Evolutionary conservation across 768 basidiomycete species (phyloP), one percentile per base, ranked within the genome.

Genomic region (Pulveroboletus sp.): DNA sequence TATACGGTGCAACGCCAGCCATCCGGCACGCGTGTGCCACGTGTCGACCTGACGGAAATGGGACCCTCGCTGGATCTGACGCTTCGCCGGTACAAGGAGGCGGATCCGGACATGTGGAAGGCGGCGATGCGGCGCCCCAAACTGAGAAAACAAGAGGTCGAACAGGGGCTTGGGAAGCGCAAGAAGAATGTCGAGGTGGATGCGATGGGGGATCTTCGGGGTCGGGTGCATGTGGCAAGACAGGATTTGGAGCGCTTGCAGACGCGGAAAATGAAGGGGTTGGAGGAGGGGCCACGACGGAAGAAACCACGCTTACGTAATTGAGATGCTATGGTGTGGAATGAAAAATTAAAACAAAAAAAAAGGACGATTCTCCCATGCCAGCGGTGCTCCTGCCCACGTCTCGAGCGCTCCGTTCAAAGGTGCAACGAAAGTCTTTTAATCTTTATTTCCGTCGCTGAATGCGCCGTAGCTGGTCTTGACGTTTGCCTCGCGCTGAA

Each of bases 151-250:
- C 78, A 77, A 50, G 90, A 94, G 31, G 71, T 95, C 40, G 91
- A 90, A 71, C 83, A 78, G 65, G 92, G 93, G 0, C 62, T 92
- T 10, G 92, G 90, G n/a, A 90, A 90, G 78, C 90, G 89, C 77
- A 81, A 77, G 69, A 94, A 93, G 81, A 99, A 99, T 64, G 64
- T 92, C 69, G 92, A 93, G 73, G 90, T 93, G 60, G 95, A 99
- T 74, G 92, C 90, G 69, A 97, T 98, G 95, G 97, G 97, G 48
- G 91, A 99, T 65, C 68, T 94, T 69, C 80, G 95, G 60, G 97
- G 94, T 37, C 77, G 83, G 50, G 81, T 99, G 24, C 94, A 98
- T 68, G 69, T 98, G 47, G 89, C 73, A 50, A 90, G 82, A 67
- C 95, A 99, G 73, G 91, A 98, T 70, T 66, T 99, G 59, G 70